Conservation (phyloP, 2,329 filamentous ascomycete genomes). For the Onygenales sp. region DNA sequence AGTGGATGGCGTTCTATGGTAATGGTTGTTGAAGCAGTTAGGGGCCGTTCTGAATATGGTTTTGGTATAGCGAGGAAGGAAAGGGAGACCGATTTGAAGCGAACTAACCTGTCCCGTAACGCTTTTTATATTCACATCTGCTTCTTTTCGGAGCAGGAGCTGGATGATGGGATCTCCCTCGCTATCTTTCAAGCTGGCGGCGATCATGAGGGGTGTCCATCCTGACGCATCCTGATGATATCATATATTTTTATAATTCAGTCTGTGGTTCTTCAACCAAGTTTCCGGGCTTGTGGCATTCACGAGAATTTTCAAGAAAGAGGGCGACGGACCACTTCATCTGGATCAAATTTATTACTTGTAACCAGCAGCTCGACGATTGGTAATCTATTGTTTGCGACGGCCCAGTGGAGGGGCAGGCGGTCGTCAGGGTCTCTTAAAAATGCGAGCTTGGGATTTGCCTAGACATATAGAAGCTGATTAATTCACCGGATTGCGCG, state of each 20-base stretch:
- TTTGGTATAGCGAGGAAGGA: not conserved
- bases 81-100: not conserved
- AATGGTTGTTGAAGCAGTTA: not conserved
- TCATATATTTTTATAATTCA: not conserved
- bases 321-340: constrained; percentile 53
- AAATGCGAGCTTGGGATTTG: constrained; percentile 67
- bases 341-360: constrained; percentile 67
- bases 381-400: constrained; percentile 67
- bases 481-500: constrained; percentile 4
- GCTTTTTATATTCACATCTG: constrained; percentile 36
- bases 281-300: not conserved
- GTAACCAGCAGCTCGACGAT: constrained; percentile 66
- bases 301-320: not conserved
- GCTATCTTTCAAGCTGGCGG: constrained; percentile 36
- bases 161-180: constrained; percentile 37
- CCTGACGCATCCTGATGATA: constrained; percentile 34
- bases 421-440: constrained; percentile 77
- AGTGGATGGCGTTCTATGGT: constrained; percentile 72
- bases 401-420: constrained; percentile 88
- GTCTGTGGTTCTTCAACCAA: not conserved
- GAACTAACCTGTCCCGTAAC: constrained; percentile 30
- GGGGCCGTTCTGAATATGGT: not conserved
- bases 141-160: constrained; percentile 36
- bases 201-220: constrained; percentile 44
- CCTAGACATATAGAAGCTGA: constrained; percentile 36